Percentiles rank a stretch among this genome's conserved stretches.
phyloP scores from a whole-genome alignment of 805 yeast genomes.

The Deakozyma indianensis region DNA sequence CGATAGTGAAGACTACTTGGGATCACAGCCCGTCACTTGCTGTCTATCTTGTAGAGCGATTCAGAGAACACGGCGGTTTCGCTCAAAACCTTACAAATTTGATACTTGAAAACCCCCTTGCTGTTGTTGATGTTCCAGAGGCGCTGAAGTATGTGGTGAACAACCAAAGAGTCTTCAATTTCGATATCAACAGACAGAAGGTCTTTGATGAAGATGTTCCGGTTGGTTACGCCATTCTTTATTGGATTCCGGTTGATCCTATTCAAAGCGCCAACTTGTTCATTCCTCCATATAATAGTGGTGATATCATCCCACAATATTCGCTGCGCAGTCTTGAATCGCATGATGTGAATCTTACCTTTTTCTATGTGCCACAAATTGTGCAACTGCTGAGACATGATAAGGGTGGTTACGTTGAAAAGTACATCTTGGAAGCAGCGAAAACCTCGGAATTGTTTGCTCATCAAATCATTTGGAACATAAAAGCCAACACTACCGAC shows the following conservation, averaged over 20 bases:
- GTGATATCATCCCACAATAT: conserved; percentile 65
- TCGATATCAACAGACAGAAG: conserved; percentile 7
- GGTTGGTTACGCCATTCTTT: conserved; percentile 20
- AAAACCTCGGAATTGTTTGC: conserved; percentile 83
- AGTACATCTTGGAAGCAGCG: conserved; percentile 84
- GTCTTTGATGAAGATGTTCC: conserved; percentile 22
- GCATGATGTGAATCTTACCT: conserved; percentile 76
- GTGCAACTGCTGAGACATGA: conserved; percentile 87
- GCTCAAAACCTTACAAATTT: conserved; percentile 29
- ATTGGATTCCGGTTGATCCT: conserved; percentile 71
- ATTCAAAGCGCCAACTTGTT: conserved; percentile 74
- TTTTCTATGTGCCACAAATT: conserved; percentile 96
- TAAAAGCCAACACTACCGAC: conserved; percentile 81
- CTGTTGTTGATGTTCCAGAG: conserved; percentile 39
- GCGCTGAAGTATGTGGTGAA: conserved; percentile 41
- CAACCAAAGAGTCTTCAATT: conserved; percentile 8
- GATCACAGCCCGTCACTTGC: conserved; percentile 59
- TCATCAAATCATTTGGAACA: conserved; percentile 97
- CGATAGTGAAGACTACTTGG: conserved; percentile 44
- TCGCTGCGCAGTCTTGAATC: conserved; percentile 80
- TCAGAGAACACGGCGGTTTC: conserved; percentile 24
- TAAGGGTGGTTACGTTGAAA: conserved; percentile 66
- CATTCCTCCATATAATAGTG: conserved; percentile 53
- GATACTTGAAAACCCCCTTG: conserved; percentile 42
- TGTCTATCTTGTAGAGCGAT: conserved; percentile 49